Conservation (phyloP, 1,284 basidiomycete species). For the Apiotrichum sp. region DNA sequence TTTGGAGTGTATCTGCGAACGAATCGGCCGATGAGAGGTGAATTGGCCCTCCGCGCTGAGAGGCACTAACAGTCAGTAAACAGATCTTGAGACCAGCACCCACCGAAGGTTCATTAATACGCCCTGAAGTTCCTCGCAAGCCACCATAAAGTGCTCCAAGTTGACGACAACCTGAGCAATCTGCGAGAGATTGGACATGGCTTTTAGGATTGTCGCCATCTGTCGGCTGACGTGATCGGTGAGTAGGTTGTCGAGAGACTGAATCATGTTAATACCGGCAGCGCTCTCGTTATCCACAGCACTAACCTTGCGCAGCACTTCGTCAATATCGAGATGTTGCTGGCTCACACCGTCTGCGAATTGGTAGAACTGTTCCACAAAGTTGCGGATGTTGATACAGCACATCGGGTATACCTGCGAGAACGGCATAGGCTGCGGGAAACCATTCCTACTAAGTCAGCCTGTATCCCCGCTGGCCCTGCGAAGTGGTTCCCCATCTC, state of each 20-base stretch:
- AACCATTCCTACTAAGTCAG: slow-evolving; percentile 52
- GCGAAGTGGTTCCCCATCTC: too few species aligned
- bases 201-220: slow-evolving; percentile 65
- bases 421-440: slow-evolving; percentile 82
- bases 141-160: slow-evolving; percentile 82
- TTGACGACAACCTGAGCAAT: slow-evolving; percentile 92
- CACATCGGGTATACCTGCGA: slow-evolving; percentile 91
- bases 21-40: slow-evolving; percentile 46
- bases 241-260: slow-evolving; percentile 84
- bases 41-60: slow-evolving; percentile 68
- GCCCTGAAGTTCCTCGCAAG: slow-evolving; percentile 79
- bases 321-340: slow-evolving; percentile 86
- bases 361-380: slow-evolving; percentile 93
- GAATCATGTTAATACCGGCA: not conserved
- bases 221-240: slow-evolving; percentile 72
- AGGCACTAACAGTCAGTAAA: slow-evolving; percentile 53
- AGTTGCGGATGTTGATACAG: slow-evolving; percentile 90
- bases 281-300: not conserved
- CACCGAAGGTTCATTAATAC: slow-evolving; percentile 70
- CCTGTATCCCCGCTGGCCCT: too few species aligned
- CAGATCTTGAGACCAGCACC: slow-evolving; percentile 6
- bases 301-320: slow-evolving; percentile 75
- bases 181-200: slow-evolving; percentile 76
- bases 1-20: slow-evolving; percentile 64
- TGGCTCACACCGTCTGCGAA: slow-evolving; percentile 93